Percentiles rank a stretch among this genome's conserved stretches.
phyloP scores from a whole-genome alignment of 345 rosid genomes.

The Hibiscus mutabilis region DNA sequence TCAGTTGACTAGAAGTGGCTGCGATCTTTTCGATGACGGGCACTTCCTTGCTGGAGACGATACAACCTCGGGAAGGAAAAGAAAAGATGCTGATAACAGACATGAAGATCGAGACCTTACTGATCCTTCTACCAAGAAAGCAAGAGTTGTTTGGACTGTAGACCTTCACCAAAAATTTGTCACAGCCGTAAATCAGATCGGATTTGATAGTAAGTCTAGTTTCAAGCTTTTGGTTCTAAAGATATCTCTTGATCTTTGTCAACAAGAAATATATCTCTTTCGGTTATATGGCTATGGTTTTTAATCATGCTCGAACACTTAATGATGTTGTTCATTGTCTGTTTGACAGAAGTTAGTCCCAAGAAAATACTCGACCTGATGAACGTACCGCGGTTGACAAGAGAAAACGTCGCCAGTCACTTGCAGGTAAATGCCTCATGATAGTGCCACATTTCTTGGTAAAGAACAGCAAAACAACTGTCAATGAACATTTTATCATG shows the following conservation, averaged over 20 bases:
- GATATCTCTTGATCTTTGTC: conserved; percentile 5
- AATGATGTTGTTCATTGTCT: conserved; percentile 16
- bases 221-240: conserved; percentile 2
- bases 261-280: background rate
- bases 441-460: background rate
- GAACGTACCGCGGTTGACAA: conserved; percentile 90
- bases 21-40: conserved; percentile 38
- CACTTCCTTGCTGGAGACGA: conserved; percentile 60
- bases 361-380: conserved; percentile 93
- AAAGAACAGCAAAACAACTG: background rate
- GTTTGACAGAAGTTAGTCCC: conserved; percentile 90
- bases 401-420: conserved; percentile 97
- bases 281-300: conserved; percentile 21
- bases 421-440: conserved; percentile 53
- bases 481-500: background rate
- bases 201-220: conserved; percentile 37
- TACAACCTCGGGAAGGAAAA: conserved; percentile 37
- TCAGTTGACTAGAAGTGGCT: conserved; percentile 41
- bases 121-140: conserved; percentile 59
- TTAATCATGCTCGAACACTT: conserved; percentile 16
- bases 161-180: conserved; percentile 97
- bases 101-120: conserved; percentile 55
- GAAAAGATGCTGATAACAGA: conserved; percentile 57
- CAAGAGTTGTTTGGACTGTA: conserved; percentile 89
- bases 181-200: conserved; percentile 85